Base-by-base conservation (phyloP, 208 protist genomes). In the Angomonas deanei region DNA sequence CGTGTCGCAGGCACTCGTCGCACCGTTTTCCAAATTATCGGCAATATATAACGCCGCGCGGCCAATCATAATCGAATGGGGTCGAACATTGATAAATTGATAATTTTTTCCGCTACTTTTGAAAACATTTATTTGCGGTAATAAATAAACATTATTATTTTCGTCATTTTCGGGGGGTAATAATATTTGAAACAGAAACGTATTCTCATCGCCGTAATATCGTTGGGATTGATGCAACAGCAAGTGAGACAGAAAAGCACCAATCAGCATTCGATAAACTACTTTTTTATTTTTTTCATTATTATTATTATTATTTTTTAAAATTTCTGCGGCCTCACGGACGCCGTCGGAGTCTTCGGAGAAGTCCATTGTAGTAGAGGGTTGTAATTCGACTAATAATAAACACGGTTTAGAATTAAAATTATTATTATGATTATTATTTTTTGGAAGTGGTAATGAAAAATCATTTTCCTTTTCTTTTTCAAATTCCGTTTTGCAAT, bases 271-370 rank as follows among this genome's bases (percentile, higher is more conserved):
- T 42, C 36, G 36, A 42, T 42, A n/a, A 42, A 42, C 15, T 42
- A 8, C 15, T 53, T 53, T 17, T 27, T 53, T 17, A 28, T 53
- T 53, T 27, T 26, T 53, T 13, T 53, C 23, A 53, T 53, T 53
- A 53, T 53, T 53, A 53, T 53, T 53, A 26, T 28, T 53, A 53
- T 53, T 53, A 53, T 53, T 53, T 28, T 53, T 53, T 21, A 42
- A n/a, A 8, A 42, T 42, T n/a, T 42, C 36, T 42, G 8, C 36
- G 11, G 36, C 36, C 36, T 42, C 36, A n/a, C 36, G 36, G 36
- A 42, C 36, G 11, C 36, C 36, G 8, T 42, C 36, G 11, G 36
- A 42, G 36, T 42, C 36, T 42, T 42, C 36, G 15, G 36, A 42
- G 36, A 42, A 42, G 36, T 42, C 36, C 15, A 42, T 8, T 15